Evolutionary conservation across 2,329 filamentous ascomycete genomes (phyloP).

Genomic region (Colletotrichum abscissum): DNA sequence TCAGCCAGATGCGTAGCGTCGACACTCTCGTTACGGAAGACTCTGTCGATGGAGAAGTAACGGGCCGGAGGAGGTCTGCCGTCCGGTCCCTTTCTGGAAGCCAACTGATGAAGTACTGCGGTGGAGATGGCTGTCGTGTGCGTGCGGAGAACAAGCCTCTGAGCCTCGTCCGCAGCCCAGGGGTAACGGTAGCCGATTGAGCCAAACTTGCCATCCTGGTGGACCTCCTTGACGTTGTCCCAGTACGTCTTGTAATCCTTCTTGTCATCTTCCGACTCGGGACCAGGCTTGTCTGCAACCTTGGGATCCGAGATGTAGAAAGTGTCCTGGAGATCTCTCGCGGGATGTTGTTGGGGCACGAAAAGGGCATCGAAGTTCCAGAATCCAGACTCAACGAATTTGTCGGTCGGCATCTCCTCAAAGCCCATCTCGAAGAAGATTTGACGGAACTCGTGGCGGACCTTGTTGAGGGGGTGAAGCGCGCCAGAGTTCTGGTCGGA

Average conservation of each 20-base stretch:
- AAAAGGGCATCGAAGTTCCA: slow-evolving; percentile 63
- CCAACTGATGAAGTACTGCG: slow-evolving; percentile 90
- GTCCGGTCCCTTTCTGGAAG: slow-evolving; percentile 81
- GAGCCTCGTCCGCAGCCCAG: slow-evolving; percentile 88
- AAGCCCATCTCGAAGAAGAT: slow-evolving; percentile 99
- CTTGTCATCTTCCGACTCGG: slow-evolving; percentile 64
- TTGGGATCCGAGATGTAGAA: slow-evolving; percentile 97
- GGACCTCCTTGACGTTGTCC: slow-evolving; percentile 87
- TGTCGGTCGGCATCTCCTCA: slow-evolving; percentile 95
- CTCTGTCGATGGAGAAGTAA: slow-evolving; percentile 98
- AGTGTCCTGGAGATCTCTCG: slow-evolving; percentile 96
- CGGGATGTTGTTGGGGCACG: slow-evolving; percentile 79
- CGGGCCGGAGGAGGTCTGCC: slow-evolving; percentile 76
- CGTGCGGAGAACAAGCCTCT: slow-evolving; percentile 89
- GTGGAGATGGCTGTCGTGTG: slow-evolving; percentile 95
- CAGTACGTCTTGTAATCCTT: slow-evolving; percentile 86
- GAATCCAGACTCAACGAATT: slow-evolving; percentile 96
- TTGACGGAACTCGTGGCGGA: slow-evolving; percentile 92
- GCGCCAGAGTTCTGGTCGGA: slow-evolving; percentile 71
- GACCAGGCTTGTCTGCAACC: slow-evolving; percentile 75
- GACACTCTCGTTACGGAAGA: slow-evolving; percentile 97
- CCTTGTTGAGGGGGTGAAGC: slow-evolving; percentile 85
- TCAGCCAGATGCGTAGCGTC: slow-evolving; percentile 97
- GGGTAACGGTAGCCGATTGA: slow-evolving; percentile 97
- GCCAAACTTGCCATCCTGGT: slow-evolving; percentile 91